Percentiles rank a stretch among this genome's conserved stretches.
phyloP scores from a whole-genome alignment of 495 filamentous ascomycete species.

The Amniculicola lignicola region DNA sequence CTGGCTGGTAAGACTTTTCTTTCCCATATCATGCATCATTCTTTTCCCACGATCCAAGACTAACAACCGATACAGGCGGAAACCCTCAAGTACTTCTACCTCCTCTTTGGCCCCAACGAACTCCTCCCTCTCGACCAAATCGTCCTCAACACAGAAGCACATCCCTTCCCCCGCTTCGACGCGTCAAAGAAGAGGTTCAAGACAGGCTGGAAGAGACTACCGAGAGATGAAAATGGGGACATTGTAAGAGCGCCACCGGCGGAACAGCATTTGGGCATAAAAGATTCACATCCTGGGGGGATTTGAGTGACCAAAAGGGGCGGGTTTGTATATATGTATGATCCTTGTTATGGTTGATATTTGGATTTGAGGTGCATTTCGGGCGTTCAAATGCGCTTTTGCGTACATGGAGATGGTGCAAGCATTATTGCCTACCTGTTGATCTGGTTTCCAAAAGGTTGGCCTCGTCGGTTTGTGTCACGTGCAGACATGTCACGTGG shows the following conservation, averaged over 20 bases:
- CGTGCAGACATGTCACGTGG: no score
- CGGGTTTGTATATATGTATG: background rate
- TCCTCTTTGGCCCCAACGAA: constrained; percentile 84
- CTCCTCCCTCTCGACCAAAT: constrained; percentile 78
- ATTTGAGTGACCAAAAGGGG: background rate
- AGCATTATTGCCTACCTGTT: no score
- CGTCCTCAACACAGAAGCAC: constrained; percentile 95
- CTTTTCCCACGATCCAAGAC: background rate
- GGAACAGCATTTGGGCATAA: background rate
- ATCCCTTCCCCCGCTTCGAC: constrained; percentile 84
- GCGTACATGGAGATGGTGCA: background rate
- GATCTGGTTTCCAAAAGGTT: no score
- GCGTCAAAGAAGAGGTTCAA: constrained; percentile 65
- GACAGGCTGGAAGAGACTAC: constrained; percentile 84
- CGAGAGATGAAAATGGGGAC: constrained; percentile 43
- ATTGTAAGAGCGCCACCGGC: constrained; percentile 26
- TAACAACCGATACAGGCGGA: constrained; percentile 61
- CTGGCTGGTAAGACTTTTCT: constrained; percentile 59
- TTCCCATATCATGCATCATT: background rate
- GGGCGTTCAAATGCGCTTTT: background rate
- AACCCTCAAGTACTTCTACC: constrained; percentile 96
- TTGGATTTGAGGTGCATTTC: background rate
- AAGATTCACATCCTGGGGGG: background rate
- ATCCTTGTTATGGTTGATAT: background rate
- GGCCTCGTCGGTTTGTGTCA: no score